Percentiles rank a stretch among this genome's conserved stretches.
phyloP scores from a whole-genome alignment of 805 yeast species.

The Metschnikowia similis region DNA sequence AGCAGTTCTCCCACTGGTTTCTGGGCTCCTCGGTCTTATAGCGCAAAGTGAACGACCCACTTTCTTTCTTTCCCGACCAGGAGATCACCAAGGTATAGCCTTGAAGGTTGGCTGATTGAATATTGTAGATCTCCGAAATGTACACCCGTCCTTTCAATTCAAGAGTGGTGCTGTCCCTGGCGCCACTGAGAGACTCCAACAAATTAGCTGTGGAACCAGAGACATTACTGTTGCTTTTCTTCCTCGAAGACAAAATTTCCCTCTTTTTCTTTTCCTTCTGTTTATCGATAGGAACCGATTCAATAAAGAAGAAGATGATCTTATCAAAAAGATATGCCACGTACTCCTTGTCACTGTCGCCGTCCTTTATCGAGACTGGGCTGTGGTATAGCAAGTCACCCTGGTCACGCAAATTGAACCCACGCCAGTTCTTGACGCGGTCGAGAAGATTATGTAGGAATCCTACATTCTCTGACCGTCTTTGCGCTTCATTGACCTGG shows the following conservation, averaged over 20 bases:
- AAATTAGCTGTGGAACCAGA: constrained; percentile 38
- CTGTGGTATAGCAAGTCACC: constrained; percentile 84
- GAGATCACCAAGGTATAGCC: constrained; percentile 62
- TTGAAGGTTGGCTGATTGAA: constrained; percentile 31
- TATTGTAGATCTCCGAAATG: constrained; percentile 56
- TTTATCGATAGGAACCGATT: constrained; percentile 23
- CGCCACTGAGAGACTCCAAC: constrained; percentile 31
- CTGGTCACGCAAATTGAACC: constrained; percentile 70
- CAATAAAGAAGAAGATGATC: constrained; percentile 48
- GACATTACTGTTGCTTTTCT: constrained; percentile 42
- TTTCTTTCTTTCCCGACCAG: constrained; percentile 84
- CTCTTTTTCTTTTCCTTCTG: constrained; percentile 32
- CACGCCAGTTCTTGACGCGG: constrained; percentile 88
- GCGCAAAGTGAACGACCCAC: constrained; percentile 78
- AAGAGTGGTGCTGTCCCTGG: constrained; percentile 25
- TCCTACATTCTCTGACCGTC: constrained; percentile 82
- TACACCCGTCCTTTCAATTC: constrained; percentile 81
- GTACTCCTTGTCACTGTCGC: constrained; percentile 77
- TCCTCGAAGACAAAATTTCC: constrained; percentile 44
- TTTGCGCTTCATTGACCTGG: constrained; percentile 88
- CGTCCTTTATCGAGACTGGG: constrained; percentile 62
- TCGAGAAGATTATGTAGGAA: constrained; percentile 63
- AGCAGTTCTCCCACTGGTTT: constrained; percentile 73
- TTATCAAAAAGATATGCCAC: constrained; percentile 82
- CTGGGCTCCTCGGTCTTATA: constrained; percentile 81